Evolutionary conservation across 768 basidiomycete genomes (phyloP).

Genomic region (Mycena kentingensis): DNA sequence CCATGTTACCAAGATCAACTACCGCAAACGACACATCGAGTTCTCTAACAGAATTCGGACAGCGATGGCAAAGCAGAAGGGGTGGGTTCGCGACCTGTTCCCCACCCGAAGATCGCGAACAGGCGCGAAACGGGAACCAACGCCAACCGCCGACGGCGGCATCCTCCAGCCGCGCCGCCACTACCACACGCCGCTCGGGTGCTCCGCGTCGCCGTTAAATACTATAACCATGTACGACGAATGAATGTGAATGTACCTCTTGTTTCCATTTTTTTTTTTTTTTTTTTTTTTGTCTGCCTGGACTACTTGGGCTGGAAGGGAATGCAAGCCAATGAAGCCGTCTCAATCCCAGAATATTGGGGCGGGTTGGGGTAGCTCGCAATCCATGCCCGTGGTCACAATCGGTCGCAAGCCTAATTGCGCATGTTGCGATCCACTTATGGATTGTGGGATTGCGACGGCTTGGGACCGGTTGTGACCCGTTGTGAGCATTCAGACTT

Average conservation of each 20-base stretch:
- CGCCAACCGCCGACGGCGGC: not conserved
- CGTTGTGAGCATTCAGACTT: not conserved
- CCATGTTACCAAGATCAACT: not conserved
- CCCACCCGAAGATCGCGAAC: not conserved
- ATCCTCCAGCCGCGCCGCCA: not conserved
- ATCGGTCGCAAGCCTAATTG: not conserved
- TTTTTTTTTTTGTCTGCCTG: not conserved
- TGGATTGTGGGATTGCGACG: not conserved
- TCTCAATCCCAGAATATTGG: not conserved
- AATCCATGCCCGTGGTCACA: not conserved
- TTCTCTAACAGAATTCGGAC: not conserved
- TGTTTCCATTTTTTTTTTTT: not conserved
- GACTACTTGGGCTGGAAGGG: not conserved
- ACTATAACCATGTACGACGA: not conserved
- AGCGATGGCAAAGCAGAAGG: not conserved
- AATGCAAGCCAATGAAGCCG: not conserved
- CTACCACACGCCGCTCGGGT: no score
- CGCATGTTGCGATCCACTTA: not conserved
- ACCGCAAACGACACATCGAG: not conserved
- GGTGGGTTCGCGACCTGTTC: not conserved
- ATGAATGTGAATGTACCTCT: not conserved
- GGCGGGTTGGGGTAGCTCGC: not conserved
- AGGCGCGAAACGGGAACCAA: not conserved
- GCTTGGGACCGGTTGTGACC: not conserved
- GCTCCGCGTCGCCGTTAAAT: no score